Conservation (phyloP, 306 rosid species). For the Gillenia trifoliata region DNA sequence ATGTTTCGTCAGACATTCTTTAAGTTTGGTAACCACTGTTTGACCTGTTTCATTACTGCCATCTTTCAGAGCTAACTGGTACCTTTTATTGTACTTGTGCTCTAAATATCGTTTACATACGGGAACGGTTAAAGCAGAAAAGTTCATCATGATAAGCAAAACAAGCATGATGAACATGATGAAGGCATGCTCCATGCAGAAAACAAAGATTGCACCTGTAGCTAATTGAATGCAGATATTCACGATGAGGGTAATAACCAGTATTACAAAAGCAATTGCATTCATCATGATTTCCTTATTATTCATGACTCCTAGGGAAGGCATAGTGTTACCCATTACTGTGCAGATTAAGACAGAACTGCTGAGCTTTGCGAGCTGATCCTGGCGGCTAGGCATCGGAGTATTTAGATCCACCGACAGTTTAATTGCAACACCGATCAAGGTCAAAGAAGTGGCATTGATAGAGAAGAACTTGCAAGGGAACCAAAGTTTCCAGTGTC, state of each 20-base stretch:
- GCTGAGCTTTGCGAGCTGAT: constrained; percentile 77
- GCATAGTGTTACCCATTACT: constrained; percentile 70
- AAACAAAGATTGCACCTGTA: constrained; percentile 78
- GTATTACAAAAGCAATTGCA: constrained; percentile 62
- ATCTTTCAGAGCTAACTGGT: constrained; percentile 46
- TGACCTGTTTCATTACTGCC: neutral
- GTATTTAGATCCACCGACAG: constrained; percentile 78
- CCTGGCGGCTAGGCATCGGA: constrained; percentile 67
- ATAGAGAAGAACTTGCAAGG: constrained; percentile 66
- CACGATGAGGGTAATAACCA: constrained; percentile 65
- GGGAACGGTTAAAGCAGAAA: constrained; percentile 56
- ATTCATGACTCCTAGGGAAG: constrained; percentile 74
- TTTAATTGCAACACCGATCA: constrained; percentile 58
- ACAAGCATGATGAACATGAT: constrained; percentile 63
- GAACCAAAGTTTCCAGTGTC: constrained; percentile 62
- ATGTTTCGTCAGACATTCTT: constrained; percentile 39
- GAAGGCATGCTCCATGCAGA: constrained; percentile 56
- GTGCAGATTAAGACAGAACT: constrained; percentile 70
- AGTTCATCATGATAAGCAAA: constrained; percentile 44
- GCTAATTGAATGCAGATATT: constrained; percentile 71
- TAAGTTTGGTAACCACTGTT: constrained; percentile 19
- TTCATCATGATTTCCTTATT: constrained; percentile 59
- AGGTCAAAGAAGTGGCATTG: constrained; percentile 74
- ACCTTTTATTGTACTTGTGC: constrained; percentile 29
- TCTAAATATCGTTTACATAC: constrained; percentile 53